These are phyloP conservation scores for Phallus indusiatus DNA, from an alignment of 768 basidiomycete genomes.

Conservation along the genomic window DNA sequence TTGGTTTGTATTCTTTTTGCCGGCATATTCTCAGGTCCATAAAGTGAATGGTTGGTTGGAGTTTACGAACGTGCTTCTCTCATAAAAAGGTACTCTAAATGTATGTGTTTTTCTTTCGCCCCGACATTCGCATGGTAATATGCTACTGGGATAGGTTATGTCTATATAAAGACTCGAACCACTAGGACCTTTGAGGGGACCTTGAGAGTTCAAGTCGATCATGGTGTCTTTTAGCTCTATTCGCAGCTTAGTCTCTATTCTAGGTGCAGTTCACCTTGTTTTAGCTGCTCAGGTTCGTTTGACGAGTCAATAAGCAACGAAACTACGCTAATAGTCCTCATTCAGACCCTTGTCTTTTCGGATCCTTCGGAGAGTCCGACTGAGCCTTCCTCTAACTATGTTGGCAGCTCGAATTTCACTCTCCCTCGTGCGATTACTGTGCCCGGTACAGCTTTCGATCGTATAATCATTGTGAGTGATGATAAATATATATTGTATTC, in stretches of 20 bases:
- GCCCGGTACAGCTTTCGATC: slow-evolving; percentile 34
- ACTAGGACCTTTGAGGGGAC: neutral
- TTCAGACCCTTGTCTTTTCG: neutral
- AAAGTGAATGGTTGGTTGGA: neutral
- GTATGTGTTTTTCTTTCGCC: neutral
- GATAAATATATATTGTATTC: neutral
- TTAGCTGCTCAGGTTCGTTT: neutral
- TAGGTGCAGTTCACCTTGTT: neutral
- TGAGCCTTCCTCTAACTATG: slow-evolving; percentile 27
- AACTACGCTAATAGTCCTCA: neutral
- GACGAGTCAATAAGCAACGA: neutral
- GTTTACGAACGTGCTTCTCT: neutral
- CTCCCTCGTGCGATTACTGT: slow-evolving; percentile 31
- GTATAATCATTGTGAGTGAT: slow-evolving; percentile 21
- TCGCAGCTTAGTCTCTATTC: neutral
- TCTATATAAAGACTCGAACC: neutral
- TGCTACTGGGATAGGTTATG: neutral
- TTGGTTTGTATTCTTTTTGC: neutral
- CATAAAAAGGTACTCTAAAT: neutral
- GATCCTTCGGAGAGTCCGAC: slow-evolving; percentile 6
- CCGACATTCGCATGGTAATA: neutral
- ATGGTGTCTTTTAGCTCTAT: neutral
- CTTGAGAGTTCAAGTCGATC: neutral
- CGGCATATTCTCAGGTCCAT: neutral
- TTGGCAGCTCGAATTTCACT: slow-evolving; percentile 34